These are phyloP conservation scores for Colletotrichum theobromicola DNA, from an alignment of 2,329 filamentous ascomycete genomes.

Conservation along the genomic window DNA sequence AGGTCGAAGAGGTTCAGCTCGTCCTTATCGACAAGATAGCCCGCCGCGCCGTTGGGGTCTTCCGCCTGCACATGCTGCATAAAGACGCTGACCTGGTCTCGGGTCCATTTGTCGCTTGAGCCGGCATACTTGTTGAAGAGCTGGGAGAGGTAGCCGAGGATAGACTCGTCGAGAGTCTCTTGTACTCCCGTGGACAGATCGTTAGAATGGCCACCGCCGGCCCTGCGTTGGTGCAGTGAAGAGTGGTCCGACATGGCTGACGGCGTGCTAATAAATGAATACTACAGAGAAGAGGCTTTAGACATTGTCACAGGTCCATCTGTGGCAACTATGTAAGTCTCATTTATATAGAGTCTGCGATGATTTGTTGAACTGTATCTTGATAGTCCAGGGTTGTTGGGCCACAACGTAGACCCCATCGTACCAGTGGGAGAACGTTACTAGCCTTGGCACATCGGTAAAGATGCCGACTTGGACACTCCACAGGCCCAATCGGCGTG, in stretches of 20 bases:
- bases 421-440: not conserved
- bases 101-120: constrained; percentile 46
- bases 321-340: not conserved
- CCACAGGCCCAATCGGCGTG: not conserved
- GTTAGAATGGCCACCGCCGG: not conserved
- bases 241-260: not conserved
- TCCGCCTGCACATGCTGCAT: constrained; percentile 50
- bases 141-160: constrained; percentile 47
- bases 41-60: constrained; percentile 29
- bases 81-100: constrained; percentile 49
- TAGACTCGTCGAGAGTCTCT: constrained; percentile 28
- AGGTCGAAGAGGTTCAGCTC: constrained; percentile 53
- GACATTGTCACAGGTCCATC: no score
- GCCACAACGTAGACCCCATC: not conserved
- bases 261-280: not conserved
- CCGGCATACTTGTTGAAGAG: constrained; percentile 51
- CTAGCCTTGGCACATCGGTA: not conserved
- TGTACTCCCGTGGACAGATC: not conserved
- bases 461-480: not conserved
- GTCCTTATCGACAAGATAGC: constrained; percentile 25
- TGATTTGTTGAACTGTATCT: not conserved
- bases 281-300: not conserved
- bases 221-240: not conserved
- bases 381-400: not conserved
- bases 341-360: not conserved